Evolutionary conservation across 257 asterid species (phyloP), one percentile per base, ranked within the genome.

Genomic region (Coffea canephora): DNA sequence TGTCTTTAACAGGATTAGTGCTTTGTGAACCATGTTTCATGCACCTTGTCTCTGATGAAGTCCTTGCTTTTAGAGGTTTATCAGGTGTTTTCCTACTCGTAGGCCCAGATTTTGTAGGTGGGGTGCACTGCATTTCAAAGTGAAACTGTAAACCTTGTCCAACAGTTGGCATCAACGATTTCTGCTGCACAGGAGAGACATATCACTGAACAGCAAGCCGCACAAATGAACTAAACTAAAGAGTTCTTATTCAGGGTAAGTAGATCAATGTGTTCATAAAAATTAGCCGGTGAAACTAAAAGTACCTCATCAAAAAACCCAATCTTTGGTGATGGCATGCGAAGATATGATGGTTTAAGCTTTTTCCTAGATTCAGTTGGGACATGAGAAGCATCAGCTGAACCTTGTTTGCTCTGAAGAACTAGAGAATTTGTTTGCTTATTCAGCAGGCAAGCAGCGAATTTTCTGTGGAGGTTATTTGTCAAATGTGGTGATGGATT

Each of bases 271-370:
- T 4, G 23, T 19, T 50, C 9, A 69, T 11, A 13, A 48, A 66
- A 0, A 36, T 12, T 16, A 39, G 45, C 18, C 55, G 36, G 4
- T 50, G 31, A 41, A 19, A 34, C 12, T 23, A 43, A 72, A 72
- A 78, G 16, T 73, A 92, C 94, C 94, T 91, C 90, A 50, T 84
- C 89, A 14, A 91, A 92, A 73, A 84, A 90, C 69, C 96, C 91
- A 71, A 87, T 84, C 70, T 19, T 86, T 11, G 95, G 91, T 43
- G 92, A 87, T 59, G 97, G 97, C 72, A 85, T 86, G 5, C 93
- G 92, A 23, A 93, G 89, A 49, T 86, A 80, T 18, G 97, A 91
- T 52, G 86, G 91, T 80, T 76, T 86, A 27, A 81, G 34, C 66
- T 64, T 78, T 69, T 78, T 71, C n/a, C 75, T 61, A 23, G 88